These are phyloP conservation scores for Triangularia setosa DNA, from an alignment of 2,329 filamentous ascomycete species.

Conservation along the genomic window DNA sequence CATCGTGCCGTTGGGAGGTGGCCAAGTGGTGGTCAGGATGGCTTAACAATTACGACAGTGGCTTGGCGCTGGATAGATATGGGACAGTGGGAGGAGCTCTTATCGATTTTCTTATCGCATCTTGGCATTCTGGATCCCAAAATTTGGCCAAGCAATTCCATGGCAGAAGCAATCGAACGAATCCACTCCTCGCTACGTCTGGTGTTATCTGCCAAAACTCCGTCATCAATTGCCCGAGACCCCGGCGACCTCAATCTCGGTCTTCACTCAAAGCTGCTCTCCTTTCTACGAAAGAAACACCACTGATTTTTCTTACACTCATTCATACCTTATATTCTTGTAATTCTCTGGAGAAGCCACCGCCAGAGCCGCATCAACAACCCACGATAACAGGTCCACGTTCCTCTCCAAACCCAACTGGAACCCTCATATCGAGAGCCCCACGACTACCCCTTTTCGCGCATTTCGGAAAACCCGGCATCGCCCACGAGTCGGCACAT, in stretches of 20 bases:
- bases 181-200: constrained; percentile 6
- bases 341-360: background rate
- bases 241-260: constrained; percentile 2
- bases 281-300: background rate
- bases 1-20: too few species aligned
- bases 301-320: constrained; percentile 3
- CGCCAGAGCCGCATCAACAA: background rate
- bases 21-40: background rate
- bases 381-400: background rate
- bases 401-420: background rate
- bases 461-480: constrained; percentile 15
- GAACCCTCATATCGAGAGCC: background rate
- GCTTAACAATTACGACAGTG: constrained; percentile 4
- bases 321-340: constrained; percentile 2
- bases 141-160: constrained; percentile 5
- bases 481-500: constrained; percentile 4
- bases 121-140: constrained; percentile 9
- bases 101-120: constrained; percentile 3
- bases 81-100: background rate
- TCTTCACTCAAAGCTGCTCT: background rate
- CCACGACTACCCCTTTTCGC: constrained; percentile 6
- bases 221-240: constrained; percentile 10
- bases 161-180: constrained; percentile 5
- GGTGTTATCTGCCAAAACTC: constrained; percentile 8
- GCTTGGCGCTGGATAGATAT: background rate